phyloP scores from a whole-genome alignment of 768 basidiomycete species.

The Chiua virens region DNA sequence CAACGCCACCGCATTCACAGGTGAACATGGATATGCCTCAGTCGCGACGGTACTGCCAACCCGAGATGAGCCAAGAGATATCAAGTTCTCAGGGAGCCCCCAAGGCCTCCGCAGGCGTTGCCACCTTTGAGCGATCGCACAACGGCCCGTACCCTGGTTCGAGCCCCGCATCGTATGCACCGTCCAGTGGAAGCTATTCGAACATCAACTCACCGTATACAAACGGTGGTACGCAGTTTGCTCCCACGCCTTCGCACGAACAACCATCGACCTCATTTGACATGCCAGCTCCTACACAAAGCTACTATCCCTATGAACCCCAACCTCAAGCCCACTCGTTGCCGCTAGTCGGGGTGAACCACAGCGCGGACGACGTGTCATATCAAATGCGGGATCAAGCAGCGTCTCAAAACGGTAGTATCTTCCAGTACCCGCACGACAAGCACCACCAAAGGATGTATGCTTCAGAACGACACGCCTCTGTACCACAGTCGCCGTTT shows the following conservation, averaged over 20 bases:
- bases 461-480: constrained; percentile 20
- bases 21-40: constrained; percentile 15
- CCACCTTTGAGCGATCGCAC: constrained; percentile 25
- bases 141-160: constrained; percentile 16
- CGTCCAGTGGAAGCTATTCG: constrained; percentile 25
- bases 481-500: constrained; percentile 22
- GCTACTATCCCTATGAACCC: constrained; percentile 25
- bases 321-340: constrained; percentile 14
- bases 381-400: constrained; percentile 18
- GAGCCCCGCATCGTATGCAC: constrained; percentile 25
- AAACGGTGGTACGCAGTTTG: constrained; percentile 15
- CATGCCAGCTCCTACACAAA: constrained; percentile 13
- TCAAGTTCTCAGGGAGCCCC: constrained; percentile 6
- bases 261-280: constrained; percentile 21
- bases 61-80: constrained; percentile 12
- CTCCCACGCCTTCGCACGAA: constrained; percentile 22
- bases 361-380: constrained; percentile 13
- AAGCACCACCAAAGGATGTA: constrained; percentile 26
- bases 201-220: constrained; percentile 27
- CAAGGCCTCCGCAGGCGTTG: constrained; percentile 4
- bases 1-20: constrained; percentile 8
- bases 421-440: constrained; percentile 22
- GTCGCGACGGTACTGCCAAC: constrained; percentile 11
- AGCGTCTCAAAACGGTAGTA: constrained; percentile 12
- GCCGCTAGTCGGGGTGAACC: constrained; percentile 19